Evolutionary conservation across 352 stramenopile species (phyloP), one percentile per base, ranked within the genome.

Genomic region (Pythium aphanidermatum): DNA sequence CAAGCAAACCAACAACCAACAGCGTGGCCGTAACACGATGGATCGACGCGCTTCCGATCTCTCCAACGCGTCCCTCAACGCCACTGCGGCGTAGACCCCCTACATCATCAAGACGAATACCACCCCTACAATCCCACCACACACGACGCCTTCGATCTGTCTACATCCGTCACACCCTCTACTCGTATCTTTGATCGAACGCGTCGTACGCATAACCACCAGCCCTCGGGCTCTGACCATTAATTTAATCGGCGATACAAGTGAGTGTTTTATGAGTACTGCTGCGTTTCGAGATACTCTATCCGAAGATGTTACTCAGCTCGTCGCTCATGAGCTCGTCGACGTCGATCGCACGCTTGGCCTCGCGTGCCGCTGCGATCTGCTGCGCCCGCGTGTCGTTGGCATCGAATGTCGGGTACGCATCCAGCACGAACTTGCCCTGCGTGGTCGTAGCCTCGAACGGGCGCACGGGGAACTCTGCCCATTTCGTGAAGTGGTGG

Each of bases 351-450:
- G 52, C 53, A 20, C 70, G 70, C 55, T 80, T 74, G 32, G 56
- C 58, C 49, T 81, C 63, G 3, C 77, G 74, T 43, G 68, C 61
- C 2, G 65, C 68, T 0, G 72, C 39, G 24, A 67, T 55, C 40
- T 62, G 51, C 41, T 74, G 45, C 4, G 44, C 37, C 8, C 39
- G 19, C 12, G n/a, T 35, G 25, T 47, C 51, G 12, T 24, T 20
- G 5, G 31, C 29, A 21, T 77, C 58, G 31, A 65, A 74, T 23
- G 61, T 73, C 46, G 72, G 75, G 51, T 75, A 78, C 29, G 62
- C 63, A 51, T 86, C 77, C 24, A 90, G 65, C 14, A 83, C 60
- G 17, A 90, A 90, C 58, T 90, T 90, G 48, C 78, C 78, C 45
- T 86, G 74, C 12, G 78, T 84, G 14, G 51, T 72, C 7, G 78